Percentiles rank a stretch among this genome's conserved stretches.
Conservation (phyloP, 192 early-diverging fungal genomes). For the Geosiphon pyriformis region DNA sequence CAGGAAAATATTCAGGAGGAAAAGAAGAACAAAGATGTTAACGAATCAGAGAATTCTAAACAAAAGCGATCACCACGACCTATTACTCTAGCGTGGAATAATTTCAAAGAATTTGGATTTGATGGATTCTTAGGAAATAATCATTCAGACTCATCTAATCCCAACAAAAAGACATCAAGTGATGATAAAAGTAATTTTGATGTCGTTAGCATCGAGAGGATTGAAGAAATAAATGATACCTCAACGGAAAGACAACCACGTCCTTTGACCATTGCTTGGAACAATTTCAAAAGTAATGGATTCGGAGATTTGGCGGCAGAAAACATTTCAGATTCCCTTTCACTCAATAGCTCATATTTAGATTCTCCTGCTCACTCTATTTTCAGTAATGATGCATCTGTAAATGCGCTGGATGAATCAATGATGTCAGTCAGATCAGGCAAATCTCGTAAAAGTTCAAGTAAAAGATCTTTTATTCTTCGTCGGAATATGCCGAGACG, state of each 20-base stretch:
- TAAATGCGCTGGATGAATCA: background rate
- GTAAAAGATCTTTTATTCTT: background rate
- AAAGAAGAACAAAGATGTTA: background rate
- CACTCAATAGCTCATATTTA: background rate
- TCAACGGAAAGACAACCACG: background rate
- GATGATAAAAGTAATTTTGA: background rate
- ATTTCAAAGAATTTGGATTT: background rate
- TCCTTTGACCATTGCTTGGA: conserved; percentile 4
- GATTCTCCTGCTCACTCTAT: background rate
- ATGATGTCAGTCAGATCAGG: background rate
- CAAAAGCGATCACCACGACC: background rate
- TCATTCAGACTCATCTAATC: too few relatives aligned
- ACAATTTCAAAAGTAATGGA: conserved; percentile 15
- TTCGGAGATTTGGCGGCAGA: conserved; percentile 2
- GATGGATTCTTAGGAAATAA: background rate
- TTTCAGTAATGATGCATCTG: background rate
- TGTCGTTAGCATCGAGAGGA: background rate
- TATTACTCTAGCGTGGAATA: background rate
- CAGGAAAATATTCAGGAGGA: background rate
- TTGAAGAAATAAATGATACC: background rate
- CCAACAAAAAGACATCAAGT: background rate
- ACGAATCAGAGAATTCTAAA: background rate
- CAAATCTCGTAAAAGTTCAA: background rate
- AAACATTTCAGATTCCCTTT: background rate
- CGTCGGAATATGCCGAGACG: background rate